A percentile compares a stretch with the other conserved stretches of the same genome.
These are phyloP conservation scores for Phialemonium atrogriseum DNA, from an alignment of 2,329 filamentous ascomycete genomes.

Conservation along the genomic window DNA sequence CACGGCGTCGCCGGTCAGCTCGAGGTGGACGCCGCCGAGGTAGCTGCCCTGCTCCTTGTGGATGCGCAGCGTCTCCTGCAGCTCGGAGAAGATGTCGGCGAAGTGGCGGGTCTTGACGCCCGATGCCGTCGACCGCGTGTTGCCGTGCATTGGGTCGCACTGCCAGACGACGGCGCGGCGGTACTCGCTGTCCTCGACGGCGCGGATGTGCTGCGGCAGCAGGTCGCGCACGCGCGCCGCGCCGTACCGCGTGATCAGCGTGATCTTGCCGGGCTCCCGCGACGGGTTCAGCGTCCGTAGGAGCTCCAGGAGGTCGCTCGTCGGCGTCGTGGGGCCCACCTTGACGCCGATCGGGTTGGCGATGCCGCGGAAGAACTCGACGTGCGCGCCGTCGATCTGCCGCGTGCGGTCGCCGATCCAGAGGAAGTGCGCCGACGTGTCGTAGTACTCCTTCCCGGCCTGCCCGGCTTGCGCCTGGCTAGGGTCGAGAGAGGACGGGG, in stretches of 20 bases:
- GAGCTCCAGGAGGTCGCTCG: slow-evolving; percentile 66
- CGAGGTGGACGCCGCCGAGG: slow-evolving; percentile 88
- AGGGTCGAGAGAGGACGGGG: slow-evolving; percentile 32
- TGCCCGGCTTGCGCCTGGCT: slow-evolving; percentile 12
- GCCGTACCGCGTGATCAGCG: slow-evolving; percentile 92
- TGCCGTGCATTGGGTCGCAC: slow-evolving; percentile 98
- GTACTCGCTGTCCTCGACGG: slow-evolving; percentile 73
- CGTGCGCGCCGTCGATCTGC: slow-evolving; percentile 85
- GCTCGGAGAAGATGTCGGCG: slow-evolving; percentile 79
- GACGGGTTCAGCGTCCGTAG: slow-evolving; percentile 79
- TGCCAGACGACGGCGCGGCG: slow-evolving; percentile 75
- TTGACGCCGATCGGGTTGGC: slow-evolving; percentile 96
- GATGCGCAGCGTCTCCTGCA: slow-evolving; percentile 74
- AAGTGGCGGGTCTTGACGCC: slow-evolving; percentile 93
- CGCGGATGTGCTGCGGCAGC: slow-evolving; percentile 78
- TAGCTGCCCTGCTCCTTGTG: slow-evolving; percentile 79
- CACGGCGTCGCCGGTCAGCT: slow-evolving; percentile 90
- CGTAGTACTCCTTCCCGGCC: slow-evolving; percentile 66
- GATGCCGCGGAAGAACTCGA: slow-evolving; percentile 95
- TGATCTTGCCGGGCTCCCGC: slow-evolving; percentile 83
- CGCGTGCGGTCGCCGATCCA: slow-evolving; percentile 97
- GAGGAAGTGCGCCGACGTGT: slow-evolving; percentile 92
- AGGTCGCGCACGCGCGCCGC: slow-evolving; percentile 66
- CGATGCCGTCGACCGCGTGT: slow-evolving; percentile 57
- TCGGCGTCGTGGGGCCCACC: slow-evolving; percentile 78